Conservation (phyloP, 371 early-diverging fungal species). For the Mortierella sp. region DNA sequence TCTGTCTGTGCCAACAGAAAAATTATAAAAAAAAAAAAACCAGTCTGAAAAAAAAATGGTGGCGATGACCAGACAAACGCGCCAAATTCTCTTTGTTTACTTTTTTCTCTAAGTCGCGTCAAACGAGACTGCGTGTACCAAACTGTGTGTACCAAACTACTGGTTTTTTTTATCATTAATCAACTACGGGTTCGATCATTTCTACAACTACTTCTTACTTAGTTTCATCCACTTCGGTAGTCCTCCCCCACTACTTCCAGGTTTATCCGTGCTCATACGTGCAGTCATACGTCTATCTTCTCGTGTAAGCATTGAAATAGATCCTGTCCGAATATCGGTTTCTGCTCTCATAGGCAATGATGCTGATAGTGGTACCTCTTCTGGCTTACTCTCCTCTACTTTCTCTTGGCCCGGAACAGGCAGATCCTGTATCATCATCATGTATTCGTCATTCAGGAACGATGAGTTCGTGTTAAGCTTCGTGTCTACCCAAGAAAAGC, state of each 20-base stretch:
- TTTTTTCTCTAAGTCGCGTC: not conserved
- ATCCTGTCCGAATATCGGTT: constrained; percentile 12
- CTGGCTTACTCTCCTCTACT: constrained; percentile 13
- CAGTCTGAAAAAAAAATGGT: constrained; percentile 27
- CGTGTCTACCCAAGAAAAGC: constrained; percentile 57
- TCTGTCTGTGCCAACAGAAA: not conserved
- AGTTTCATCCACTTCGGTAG: constrained; percentile 56
- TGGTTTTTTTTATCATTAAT: constrained; percentile 4
- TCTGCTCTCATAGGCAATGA: constrained; percentile 1
- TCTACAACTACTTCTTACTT: constrained; percentile 31
- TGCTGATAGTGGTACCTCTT: not conserved
- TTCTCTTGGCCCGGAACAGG: constrained; percentile 39
- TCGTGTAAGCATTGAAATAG: constrained; percentile 27
- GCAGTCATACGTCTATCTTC: constrained; percentile 39
- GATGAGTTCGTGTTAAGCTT: constrained; percentile 58
- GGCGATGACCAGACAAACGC: constrained; percentile 9
- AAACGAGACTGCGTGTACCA: not conserved
- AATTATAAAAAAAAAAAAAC: not conserved
- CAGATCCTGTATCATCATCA: constrained; percentile 41
- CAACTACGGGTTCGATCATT: not conserved
- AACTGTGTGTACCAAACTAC: too few relatives aligned
- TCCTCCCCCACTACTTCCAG: constrained; percentile 26
- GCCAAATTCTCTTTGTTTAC: not conserved
- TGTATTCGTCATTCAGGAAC: constrained; percentile 44
- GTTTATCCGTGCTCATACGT: constrained; percentile 47